phyloP scores from a whole-genome alignment of 306 rosid species.

The Astragalus membranaceus region DNA sequence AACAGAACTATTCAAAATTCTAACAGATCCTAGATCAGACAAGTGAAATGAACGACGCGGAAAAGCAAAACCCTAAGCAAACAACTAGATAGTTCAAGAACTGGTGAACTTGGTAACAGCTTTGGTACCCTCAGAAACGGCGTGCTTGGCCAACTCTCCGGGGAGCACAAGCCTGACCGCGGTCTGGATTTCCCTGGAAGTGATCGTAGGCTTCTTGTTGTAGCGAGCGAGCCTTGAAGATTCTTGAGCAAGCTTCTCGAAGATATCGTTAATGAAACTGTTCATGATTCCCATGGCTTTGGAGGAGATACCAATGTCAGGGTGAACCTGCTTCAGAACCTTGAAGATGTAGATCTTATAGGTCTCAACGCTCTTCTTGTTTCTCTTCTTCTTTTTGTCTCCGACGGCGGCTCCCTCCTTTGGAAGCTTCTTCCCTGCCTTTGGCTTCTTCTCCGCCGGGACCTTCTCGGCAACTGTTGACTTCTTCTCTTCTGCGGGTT shows the following conservation, averaged over 20 bases:
- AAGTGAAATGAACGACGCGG: too few relatives aligned
- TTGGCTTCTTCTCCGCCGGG: slow-evolving; percentile 70
- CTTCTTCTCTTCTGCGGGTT: slow-evolving; percentile 64
- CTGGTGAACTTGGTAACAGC: slow-evolving; percentile 65
- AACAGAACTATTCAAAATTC: background rate
- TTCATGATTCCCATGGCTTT: slow-evolving; percentile 81
- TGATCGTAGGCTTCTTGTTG: slow-evolving; percentile 72
- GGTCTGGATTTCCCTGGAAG: slow-evolving; percentile 72
- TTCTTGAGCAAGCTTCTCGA: slow-evolving; percentile 75
- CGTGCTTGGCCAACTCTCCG: slow-evolving; percentile 69
- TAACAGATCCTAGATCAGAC: background rate
- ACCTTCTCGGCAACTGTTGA: slow-evolving; percentile 53
- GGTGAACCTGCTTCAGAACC: slow-evolving; percentile 71
- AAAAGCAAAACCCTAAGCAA: background rate
- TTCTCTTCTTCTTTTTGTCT: slow-evolving; percentile 74
- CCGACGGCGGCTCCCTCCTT: slow-evolving; percentile 48
- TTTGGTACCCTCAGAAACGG: slow-evolving; percentile 70
- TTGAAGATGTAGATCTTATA: slow-evolving; percentile 83
- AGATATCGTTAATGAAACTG: slow-evolving; percentile 66
- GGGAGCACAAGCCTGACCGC: slow-evolving; percentile 69
- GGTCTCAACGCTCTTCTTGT: slow-evolving; percentile 56
- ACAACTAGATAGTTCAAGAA: background rate
- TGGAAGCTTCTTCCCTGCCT: slow-evolving; percentile 75
- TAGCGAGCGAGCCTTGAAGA: slow-evolving; percentile 61
- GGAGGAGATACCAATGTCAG: slow-evolving; percentile 66